phyloP scores from a whole-genome alignment of 192 early-diverging fungal genomes.

The Gonapodya sp. region DNA sequence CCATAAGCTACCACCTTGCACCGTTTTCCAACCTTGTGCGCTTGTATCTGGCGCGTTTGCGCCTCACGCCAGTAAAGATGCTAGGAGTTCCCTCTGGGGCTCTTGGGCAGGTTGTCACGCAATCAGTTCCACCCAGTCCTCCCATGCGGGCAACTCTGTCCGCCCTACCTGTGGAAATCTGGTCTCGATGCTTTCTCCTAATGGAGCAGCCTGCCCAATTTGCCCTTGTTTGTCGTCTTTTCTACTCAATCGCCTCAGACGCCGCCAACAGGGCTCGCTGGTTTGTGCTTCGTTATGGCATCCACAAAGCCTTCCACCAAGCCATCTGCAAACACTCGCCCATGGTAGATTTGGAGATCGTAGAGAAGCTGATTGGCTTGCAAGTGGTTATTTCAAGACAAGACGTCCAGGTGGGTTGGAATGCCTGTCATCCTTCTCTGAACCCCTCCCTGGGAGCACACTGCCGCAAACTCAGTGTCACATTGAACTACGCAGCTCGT shows the following conservation, averaged over 20 bases:
- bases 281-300: neutral
- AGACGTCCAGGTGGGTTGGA: neutral
- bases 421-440: neutral
- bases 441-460: neutral
- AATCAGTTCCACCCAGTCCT: too few species aligned
- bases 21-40: too few species aligned
- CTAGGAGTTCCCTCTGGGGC: too few species aligned
- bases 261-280: neutral
- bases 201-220: neutral
- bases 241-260: neutral
- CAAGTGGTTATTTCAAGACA: neutral
- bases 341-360: neutral
- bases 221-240: neutral
- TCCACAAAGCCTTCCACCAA: neutral
- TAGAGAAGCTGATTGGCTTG: neutral
- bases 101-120: too few species aligned
- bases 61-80: too few species aligned
- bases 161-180: neutral
- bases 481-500: neutral
- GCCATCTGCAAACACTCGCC: neutral
- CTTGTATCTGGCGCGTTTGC: too few species aligned
- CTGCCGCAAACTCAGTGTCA: neutral
- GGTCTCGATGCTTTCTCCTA: neutral
- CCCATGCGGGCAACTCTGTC: too few species aligned
- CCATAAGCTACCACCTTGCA: too few species aligned